These are phyloP conservation scores for Boletus coccyginus DNA, from an alignment of 768 basidiomycete genomes.

Conservation along the genomic window DNA sequence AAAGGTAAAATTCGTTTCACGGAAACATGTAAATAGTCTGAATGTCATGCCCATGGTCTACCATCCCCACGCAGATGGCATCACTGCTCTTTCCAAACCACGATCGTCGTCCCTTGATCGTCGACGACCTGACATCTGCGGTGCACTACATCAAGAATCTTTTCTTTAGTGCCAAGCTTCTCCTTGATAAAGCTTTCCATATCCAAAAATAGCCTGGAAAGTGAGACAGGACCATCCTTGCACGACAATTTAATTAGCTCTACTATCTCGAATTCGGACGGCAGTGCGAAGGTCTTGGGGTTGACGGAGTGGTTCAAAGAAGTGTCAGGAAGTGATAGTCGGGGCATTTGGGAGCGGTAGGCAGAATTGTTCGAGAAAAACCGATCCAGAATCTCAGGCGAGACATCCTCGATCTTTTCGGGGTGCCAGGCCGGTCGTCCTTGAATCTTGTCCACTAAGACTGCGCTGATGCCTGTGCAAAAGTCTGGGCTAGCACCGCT, in stretches of 20 bases:
- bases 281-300: conserved; percentile 54
- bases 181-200: conserved; percentile 25
- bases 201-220: conserved; percentile 20
- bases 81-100: conserved; percentile 26
- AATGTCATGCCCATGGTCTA: conserved; percentile 9
- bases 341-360: conserved; percentile 45
- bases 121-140: conserved; percentile 64
- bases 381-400: conserved; percentile 50
- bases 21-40: neutral
- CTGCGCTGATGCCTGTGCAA: conserved; percentile 70
- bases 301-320: conserved; percentile 25
- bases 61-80: conserved; percentile 9
- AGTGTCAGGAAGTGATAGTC: conserved; percentile 40
- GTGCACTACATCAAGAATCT: conserved; percentile 71
- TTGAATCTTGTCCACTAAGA: conserved; percentile 52
- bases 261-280: conserved; percentile 73
- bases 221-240: conserved; percentile 40
- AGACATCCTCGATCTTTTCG: conserved; percentile 54
- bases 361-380: conserved; percentile 66
- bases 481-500: conserved; percentile 82
- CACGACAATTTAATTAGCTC: conserved; percentile 45
- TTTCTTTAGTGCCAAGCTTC: conserved; percentile 65
- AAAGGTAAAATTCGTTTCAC: neutral
- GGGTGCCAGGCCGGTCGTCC: conserved; percentile 73
- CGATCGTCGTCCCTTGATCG: conserved; percentile 37